Evolutionary conservation across 2,329 filamentous ascomycete genomes (phyloP), one percentile per base, ranked within the genome.

Genomic region (Ceratocystis huliohia): DNA sequence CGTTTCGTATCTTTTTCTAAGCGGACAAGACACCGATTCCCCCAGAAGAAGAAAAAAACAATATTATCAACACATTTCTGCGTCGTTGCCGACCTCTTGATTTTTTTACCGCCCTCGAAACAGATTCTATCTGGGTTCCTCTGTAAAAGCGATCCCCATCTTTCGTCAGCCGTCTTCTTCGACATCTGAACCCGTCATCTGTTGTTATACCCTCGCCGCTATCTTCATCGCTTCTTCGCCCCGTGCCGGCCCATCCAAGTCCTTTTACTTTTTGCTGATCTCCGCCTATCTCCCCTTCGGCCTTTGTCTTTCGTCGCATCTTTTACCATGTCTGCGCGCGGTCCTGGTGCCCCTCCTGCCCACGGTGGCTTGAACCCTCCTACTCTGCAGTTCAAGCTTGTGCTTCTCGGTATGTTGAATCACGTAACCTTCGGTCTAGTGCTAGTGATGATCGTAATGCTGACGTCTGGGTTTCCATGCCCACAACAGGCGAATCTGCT

Each of bases 371-470:
- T 81, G 82, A 84, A 87, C 86, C 84, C 89, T 78, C 87, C 93
- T 74, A 97, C 99, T 78, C 93, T 94, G 73, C 94, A 99, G 83
- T 99, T 99, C 81, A 99, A 99, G 83, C 84, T 99, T 73, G 94
- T 99, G 71, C 82, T 99, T 74, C 83, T 99, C 70, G 94, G 94
- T 97, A 84, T 72, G 88, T 74, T 45, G 20, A 22, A 4, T 33
- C 41, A 30, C 22, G 6, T 17, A 33, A 33, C n/a, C 44, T 25
- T 28, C 6, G n/a, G 6, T 8, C 28, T 10, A 15, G 37, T 41
- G 83, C 84, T 99, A 72, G 94, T 99, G 71, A 82, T 99, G 74
- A 83, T 99, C 70, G 94, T 94, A 97, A 84, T 71, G 88, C 74
- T 45, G 20, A 22, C 6, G 20, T 28, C 41, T 3, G 6, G 15